A percentile compares a stretch with the other conserved stretches of the same genome.
Conservation (phyloP, 1,284 basidiomycete species). For the Peniophora sp. region DNA sequence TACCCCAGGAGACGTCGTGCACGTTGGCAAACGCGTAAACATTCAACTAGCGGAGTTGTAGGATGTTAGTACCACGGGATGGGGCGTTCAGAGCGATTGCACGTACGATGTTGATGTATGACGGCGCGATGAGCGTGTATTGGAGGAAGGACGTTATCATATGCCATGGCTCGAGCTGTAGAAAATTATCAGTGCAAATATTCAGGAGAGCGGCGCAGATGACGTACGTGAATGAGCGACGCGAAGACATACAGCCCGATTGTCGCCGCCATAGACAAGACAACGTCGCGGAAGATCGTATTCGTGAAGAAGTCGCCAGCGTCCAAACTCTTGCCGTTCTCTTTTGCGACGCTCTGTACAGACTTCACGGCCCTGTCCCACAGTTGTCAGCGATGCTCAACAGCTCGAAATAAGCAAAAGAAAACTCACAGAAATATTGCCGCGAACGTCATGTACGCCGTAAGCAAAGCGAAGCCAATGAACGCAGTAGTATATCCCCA, state of each 20-base stretch:
- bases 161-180: slow-evolving; percentile 92
- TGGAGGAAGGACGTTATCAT: slow-evolving; percentile 87
- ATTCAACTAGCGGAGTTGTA: background rate
- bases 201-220: no score
- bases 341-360: slow-evolving; percentile 48
- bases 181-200: slow-evolving; percentile 51
- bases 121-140: slow-evolving; percentile 82
- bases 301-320: slow-evolving; percentile 61
- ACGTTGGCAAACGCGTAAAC: slow-evolving; percentile 25
- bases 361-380: slow-evolving; percentile 62
- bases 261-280: slow-evolving; percentile 81
- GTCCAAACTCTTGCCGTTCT: slow-evolving; percentile 37
- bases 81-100: slow-evolving; percentile 27
- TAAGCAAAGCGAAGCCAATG: slow-evolving; percentile 22
- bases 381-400: no score
- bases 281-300: slow-evolving; percentile 78
- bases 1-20: slow-evolving; percentile 45
- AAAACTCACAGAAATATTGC: slow-evolving; percentile 43
- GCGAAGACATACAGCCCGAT: slow-evolving; percentile 79
- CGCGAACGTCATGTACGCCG: slow-evolving; percentile 85
- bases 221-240: slow-evolving; percentile 75
- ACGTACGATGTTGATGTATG: slow-evolving; percentile 85
- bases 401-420: no score
- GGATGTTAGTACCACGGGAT: background rate
- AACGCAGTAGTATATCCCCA: slow-evolving; percentile 53